Base-by-base conservation (phyloP, 2,329 filamentous ascomycete genomes). In the Metarhizium album region DNA sequence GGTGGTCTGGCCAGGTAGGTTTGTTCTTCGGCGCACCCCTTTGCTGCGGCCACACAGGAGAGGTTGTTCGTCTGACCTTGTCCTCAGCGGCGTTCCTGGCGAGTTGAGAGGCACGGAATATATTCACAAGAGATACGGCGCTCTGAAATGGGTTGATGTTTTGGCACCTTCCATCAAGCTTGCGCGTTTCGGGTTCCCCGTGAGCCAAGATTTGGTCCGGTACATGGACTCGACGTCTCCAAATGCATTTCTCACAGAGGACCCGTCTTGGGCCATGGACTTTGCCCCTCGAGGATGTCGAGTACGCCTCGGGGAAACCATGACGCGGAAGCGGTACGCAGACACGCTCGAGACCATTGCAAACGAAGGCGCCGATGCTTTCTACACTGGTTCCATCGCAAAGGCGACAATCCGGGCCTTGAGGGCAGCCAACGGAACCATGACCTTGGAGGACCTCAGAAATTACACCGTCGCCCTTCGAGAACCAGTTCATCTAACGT, bases 251-350 rank as follows among this genome's bases (percentile, higher is more conserved):
- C 67, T 95, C 0, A 74, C 79, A 2, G 71, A 83, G 0, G 79
- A 94, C 53, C 81, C 84, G 0, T 75, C 79, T 0, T 95, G 88
- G 85, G 86, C 89, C 0, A 69, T 88, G 27, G 90, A 95, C 64
- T 95, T 95, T 65, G 88, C 89, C 2, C 87, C 87, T 0, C 78
- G 85, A 52, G 88, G 87, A 3, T 80, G 73, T 2, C 69, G 80
- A 1, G 60, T 90, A 1, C 72, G 74, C 20, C 64, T 87, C 2
- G 84, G 84, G n/a, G 86, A 93, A 57, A 85, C 68, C 0, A 86
- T 93, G 55, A 88, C 84, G 0, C 74, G 87, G 23, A 85, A 82
- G 61, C 75, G 87, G 38, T 90, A 87, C 63, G 87, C 86, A 1
- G 70, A 86, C 53, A 88, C 86, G 0, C 73, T 93, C 0, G 84